Base-by-base conservation (phyloP, 345 rosid species). In the Lenwebbia sp. region DNA sequence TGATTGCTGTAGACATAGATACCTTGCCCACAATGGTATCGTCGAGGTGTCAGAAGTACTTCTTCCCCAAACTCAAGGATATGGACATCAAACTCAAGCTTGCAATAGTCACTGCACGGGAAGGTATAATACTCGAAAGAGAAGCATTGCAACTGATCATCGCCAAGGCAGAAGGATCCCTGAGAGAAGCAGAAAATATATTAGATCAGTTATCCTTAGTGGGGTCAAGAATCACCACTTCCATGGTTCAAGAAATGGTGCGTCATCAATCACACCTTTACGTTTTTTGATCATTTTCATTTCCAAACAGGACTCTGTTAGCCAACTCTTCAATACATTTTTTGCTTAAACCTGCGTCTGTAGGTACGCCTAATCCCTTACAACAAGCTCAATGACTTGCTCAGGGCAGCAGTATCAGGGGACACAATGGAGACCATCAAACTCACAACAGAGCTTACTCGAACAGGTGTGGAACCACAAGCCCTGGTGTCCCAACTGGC, bases 111-210 rank as follows among this genome's bases (percentile, higher is more conserved):
- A 70, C 86, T 2, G 51, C 65, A 19, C 55, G 54, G 51, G 92
- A 90, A 85, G 89, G 84, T 11, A 88, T 90, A 54, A 54, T 8
- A n/a, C 83, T 90, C 1, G 90, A 88, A 55, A 51, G 76, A 76
- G 89, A 86, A 85, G 92, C 91, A 25, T 52, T 90, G 85, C 84
- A 88, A 54, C 86, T 90, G 86, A 87, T 89, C 44, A 84, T 78
- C 82, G 87, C 88, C 7, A 85, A 89, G 86, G 88, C 91, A n/a
- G 88, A 84, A 51, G 92, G 92, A 86, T 89, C 92, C 82, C 82
- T 90, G 74, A 86, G 86, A 84, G 91, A 90, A 89, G 92, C 91
- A 30, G 92, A 90, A 85, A 87, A 83, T 82, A 88, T 85, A 30
- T 83, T 89, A 83, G 90, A 90, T 82, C 92, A 90, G 86, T 51